These are phyloP conservation scores for Leptodermis oblonga DNA, from an alignment of 257 asterid genomes.

Conservation along the genomic window DNA sequence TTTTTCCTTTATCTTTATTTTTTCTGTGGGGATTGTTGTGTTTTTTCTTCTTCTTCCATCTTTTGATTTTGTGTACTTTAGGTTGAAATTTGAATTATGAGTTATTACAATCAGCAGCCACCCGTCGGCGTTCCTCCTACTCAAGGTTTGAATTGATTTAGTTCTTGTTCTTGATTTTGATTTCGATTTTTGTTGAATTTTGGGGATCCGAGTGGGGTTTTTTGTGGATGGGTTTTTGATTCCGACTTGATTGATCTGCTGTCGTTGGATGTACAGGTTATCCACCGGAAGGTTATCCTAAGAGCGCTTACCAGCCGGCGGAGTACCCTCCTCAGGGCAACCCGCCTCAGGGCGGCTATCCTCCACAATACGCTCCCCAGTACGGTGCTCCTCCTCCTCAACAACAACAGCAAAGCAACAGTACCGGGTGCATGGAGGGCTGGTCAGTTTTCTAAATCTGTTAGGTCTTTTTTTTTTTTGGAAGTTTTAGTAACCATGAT, in stretches of 20 bases:
- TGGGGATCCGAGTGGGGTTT: not conserved
- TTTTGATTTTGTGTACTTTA: too few relatives aligned
- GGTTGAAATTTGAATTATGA: constrained; percentile 15
- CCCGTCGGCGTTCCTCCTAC: constrained; percentile 38
- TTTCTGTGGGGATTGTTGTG: too few relatives aligned
- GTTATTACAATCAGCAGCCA: constrained; percentile 40
- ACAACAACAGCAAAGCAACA: constrained; percentile 21
- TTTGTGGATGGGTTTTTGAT: too few relatives aligned
- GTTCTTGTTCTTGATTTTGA: not conserved
- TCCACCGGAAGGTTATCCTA: constrained; percentile 38
- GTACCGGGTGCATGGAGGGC: constrained; percentile 36
- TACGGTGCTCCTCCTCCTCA: constrained; percentile 43
- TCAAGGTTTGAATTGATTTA: constrained; percentile 23
- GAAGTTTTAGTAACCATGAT: not conserved
- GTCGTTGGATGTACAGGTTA: constrained; percentile 26
- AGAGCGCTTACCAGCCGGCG: constrained; percentile 38
- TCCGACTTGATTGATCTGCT: too few relatives aligned
- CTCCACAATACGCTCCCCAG: constrained; percentile 45
- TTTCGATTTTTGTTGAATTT: not conserved
- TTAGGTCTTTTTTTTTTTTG: not conserved
- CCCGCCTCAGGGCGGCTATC: constrained; percentile 28
- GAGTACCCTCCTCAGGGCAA: constrained; percentile 47
- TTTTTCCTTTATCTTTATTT: too few relatives aligned
- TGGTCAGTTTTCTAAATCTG: constrained; percentile 24
- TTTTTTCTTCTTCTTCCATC: too few relatives aligned